Evolutionary conservation across 306 rosid species (phyloP).

Genomic region (Hippophae rhamnoides): DNA sequence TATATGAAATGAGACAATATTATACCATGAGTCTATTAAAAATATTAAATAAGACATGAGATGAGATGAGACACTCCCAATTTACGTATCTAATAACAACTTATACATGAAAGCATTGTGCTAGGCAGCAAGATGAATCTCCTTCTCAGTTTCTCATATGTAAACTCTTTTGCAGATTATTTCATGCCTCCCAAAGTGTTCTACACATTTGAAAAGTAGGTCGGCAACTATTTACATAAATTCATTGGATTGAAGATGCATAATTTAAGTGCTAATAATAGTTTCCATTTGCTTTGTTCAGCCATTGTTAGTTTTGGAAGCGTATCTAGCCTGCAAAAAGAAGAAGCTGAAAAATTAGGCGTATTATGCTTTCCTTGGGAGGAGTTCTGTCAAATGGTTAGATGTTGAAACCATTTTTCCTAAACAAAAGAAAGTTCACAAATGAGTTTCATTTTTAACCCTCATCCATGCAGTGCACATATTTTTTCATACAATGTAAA

Average conservation of each 20-base stretch:
- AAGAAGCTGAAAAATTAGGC: conserved; percentile 69
- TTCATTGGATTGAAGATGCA: conserved; percentile 1
- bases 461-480: too few relatives aligned
- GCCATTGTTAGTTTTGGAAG: conserved; percentile 76
- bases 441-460: too few relatives aligned
- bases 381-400: conserved; percentile 71
- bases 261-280: conserved; percentile 10
- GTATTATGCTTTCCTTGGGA: conserved; percentile 77
- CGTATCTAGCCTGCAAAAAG: conserved; percentile 56
- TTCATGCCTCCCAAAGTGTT: conserved; percentile 65
- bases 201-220: conserved; percentile 65
- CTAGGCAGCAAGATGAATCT: too few relatives aligned
- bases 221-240: conserved; percentile 13
- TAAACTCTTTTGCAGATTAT: conserved; percentile 52
- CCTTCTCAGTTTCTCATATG: background rate
- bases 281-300: conserved; percentile 23
- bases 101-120: too few relatives aligned
- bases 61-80: too few relatives aligned
- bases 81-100: too few relatives aligned
- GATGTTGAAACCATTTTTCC: background rate
- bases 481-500: too few relatives aligned
- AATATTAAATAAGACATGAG: too few relatives aligned
- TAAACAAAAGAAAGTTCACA: too few relatives aligned
- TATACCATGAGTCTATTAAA: too few relatives aligned
- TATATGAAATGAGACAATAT: too few relatives aligned